Conservation (phyloP, 31 red algal genomes). For the Porphyra umbilicalis region DNA sequence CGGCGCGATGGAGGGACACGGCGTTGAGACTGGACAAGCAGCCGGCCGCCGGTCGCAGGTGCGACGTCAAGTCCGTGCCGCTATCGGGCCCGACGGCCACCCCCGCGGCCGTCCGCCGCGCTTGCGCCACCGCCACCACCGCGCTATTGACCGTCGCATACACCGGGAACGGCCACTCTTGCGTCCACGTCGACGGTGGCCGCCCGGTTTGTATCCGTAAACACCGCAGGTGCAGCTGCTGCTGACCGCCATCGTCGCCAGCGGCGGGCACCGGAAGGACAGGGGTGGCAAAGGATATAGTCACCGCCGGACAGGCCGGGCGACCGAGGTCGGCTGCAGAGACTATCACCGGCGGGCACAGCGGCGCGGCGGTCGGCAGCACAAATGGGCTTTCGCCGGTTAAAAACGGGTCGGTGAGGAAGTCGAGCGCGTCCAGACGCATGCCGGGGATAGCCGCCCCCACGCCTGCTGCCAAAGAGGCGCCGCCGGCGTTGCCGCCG, state of each 20-base stretch:
- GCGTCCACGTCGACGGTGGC: constrained; percentile 19
- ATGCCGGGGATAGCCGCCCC: background rate
- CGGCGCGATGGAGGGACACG: constrained; percentile 4
- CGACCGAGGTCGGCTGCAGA: constrained; percentile 4
- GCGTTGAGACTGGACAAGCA: background rate
- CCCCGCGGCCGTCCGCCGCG: constrained; percentile 33
- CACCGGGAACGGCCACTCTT: constrained; percentile 52
- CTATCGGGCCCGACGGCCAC: constrained; percentile 24
- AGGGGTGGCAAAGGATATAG: background rate
- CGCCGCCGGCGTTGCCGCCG: too few species aligned
- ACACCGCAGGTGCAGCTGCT: constrained; percentile 39
- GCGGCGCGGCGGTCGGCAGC: background rate
- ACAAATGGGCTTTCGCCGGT: background rate
- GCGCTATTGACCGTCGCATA: constrained; percentile 29
- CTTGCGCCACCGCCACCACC: constrained; percentile 24
- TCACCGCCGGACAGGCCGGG: background rate
- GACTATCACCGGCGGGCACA: background rate
- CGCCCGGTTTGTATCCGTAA: constrained; percentile 19
- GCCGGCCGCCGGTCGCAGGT: constrained; percentile 7
- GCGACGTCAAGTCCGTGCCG: constrained; percentile 29
- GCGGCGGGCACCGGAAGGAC: background rate
- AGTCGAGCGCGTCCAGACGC: background rate
- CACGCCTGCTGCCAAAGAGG: too few species aligned
- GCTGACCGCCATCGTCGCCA: constrained; percentile 3
- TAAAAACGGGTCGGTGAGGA: background rate